These are phyloP conservation scores for Nemania sp. DNA, from an alignment of 2,329 filamentous ascomycete species.

Conservation along the genomic window DNA sequence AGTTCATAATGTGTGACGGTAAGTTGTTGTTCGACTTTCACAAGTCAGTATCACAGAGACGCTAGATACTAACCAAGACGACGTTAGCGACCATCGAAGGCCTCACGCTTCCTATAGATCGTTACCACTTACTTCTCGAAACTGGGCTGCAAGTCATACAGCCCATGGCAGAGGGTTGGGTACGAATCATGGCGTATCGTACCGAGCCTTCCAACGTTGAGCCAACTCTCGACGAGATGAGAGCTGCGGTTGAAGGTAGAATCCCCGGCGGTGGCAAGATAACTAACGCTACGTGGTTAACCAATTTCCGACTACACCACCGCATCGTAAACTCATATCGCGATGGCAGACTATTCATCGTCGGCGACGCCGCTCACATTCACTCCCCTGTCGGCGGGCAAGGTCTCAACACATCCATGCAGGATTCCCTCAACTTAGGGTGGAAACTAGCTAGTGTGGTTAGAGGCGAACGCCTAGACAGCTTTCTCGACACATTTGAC, in stretches of 20 bases:
- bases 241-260: conserved; percentile 29
- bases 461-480: conserved; percentile 5
- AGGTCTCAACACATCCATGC: conserved; percentile 72
- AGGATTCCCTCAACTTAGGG: conserved; percentile 71
- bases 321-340: conserved; percentile 47
- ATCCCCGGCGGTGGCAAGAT: conserved; percentile 45
- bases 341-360: conserved; percentile 18
- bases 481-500: conserved; percentile 27
- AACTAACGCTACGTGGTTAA: conserved; percentile 54
- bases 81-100: conserved; percentile 9
- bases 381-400: conserved; percentile 79
- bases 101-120: conserved; percentile 6
- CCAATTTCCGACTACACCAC: conserved; percentile 61
- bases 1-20: conserved; percentile 52
- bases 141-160: conserved; percentile 52
- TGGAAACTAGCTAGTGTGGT: conserved; percentile 57
- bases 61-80: not conserved
- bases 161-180: conserved; percentile 44
- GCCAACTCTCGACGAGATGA: conserved; percentile 49
- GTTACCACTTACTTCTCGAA: conserved; percentile 39
- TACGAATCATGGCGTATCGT: conserved; percentile 46
- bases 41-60: not conserved
- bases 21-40: not conserved
- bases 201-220: conserved; percentile 21
- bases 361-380: conserved; percentile 73